phyloP scores from a whole-genome alignment of 1,284 basidiomycete genomes.

The Jaminaea rosea region DNA sequence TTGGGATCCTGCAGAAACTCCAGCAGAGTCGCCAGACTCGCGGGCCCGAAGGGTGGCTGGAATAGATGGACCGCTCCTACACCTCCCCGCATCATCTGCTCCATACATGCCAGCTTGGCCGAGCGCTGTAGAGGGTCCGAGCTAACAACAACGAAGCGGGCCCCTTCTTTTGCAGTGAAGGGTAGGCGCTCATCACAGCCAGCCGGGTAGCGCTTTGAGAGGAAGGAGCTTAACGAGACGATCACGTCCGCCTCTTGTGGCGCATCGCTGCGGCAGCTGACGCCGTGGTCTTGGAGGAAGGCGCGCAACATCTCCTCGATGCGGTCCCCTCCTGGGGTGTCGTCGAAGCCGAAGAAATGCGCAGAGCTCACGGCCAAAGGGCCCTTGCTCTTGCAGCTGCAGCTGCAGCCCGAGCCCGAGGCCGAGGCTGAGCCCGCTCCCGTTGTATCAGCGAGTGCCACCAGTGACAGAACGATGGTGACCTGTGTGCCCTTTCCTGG shows the following conservation, averaged over 20 bases:
- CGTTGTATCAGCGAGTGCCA: no score
- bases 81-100: no score
- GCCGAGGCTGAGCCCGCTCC: not conserved
- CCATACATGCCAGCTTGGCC: not conserved
- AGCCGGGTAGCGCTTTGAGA: no score
- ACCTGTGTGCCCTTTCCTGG: conserved; percentile 23
- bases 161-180: no score
- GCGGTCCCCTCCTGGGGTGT: no score
- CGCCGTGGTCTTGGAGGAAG: no score
- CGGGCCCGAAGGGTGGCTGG: conserved; percentile 24
- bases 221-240: no score
- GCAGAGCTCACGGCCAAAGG: not conserved
- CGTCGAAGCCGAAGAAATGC: conserved; percentile 3
- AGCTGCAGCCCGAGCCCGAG: not conserved
- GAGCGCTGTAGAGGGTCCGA: conserved; percentile 1
- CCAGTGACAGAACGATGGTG: conserved; percentile 18
- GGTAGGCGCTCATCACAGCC: no score
- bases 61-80: conserved; percentile 10
- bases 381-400: no score
- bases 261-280: no score
- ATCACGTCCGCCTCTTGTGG: no score
- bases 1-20: conserved; percentile 18
- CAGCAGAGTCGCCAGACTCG: conserved; percentile 17
- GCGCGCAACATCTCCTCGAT: no score
- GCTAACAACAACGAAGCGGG: conserved; percentile 8